Percentiles rank a stretch among this genome's conserved stretches.
phyloP scores from a whole-genome alignment of 805 yeast genomes.

The Cyberlindnera maritima region DNA sequence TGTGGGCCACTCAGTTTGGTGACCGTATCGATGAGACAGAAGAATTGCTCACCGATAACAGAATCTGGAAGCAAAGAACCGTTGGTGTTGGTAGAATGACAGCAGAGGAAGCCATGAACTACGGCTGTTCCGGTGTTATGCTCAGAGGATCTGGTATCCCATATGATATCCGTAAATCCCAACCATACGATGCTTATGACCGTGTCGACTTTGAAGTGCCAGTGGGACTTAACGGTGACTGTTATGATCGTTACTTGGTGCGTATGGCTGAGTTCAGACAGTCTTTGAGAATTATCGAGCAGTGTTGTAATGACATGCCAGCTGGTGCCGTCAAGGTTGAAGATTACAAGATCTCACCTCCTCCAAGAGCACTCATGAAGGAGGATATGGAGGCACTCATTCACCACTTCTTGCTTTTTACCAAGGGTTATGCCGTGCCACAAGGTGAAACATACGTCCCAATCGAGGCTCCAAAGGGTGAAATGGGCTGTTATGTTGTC shows the following conservation, averaged over 20 bases:
- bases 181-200: constrained; percentile 89
- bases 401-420: constrained; percentile 83
- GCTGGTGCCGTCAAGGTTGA: constrained; percentile 90
- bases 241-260: constrained; percentile 83
- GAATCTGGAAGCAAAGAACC: constrained; percentile 90
- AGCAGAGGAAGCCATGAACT: constrained; percentile 84
- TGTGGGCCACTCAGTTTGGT: constrained; percentile 96
- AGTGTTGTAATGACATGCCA: constrained; percentile 89
- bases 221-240: constrained; percentile 85
- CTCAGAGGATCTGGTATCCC: constrained; percentile 89
- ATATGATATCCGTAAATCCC: constrained; percentile 79
- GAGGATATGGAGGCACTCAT: constrained; percentile 91
- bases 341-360: constrained; percentile 82
- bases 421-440: constrained; percentile 87
- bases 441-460: constrained; percentile 90
- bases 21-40: constrained; percentile 90
- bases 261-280: constrained; percentile 94
- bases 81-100: constrained; percentile 75
- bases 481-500: constrained; percentile 87
- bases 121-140: constrained; percentile 83
- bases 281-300: constrained; percentile 83
- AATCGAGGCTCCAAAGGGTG: constrained; percentile 94
- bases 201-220: constrained; percentile 83
- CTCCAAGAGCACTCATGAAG: constrained; percentile 79
- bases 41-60: constrained; percentile 84